Evolutionary conservation across 179 eudicot species (phyloP).

Genomic region (Heliamphora pulchella): DNA sequence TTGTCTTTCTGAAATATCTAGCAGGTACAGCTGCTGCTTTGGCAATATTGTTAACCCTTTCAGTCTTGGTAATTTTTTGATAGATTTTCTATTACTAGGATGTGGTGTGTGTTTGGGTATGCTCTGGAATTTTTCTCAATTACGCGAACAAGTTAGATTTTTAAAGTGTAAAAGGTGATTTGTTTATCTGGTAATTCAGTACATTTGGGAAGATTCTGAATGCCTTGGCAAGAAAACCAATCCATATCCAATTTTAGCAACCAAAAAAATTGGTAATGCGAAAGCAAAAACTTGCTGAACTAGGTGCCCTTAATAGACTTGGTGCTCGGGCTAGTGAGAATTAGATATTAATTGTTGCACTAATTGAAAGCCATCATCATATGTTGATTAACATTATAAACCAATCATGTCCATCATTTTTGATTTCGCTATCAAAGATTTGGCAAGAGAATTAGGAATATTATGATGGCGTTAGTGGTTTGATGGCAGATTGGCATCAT

Average conservation of each 20-base stretch:
- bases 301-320: background rate
- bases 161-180: background rate
- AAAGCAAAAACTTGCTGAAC: background rate
- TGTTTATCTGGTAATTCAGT: background rate
- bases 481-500: no score
- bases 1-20: no score
- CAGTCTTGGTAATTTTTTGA: no score
- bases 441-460: no score
- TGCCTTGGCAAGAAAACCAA: background rate
- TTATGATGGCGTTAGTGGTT: no score
- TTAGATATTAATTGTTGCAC: background rate
- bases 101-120: background rate
- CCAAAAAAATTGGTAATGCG: no score
- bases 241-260: no score
- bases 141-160: background rate
- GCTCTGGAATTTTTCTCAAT: background rate
- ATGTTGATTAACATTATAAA: background rate
- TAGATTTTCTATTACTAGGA: no score
- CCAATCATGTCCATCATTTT: background rate
- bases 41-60: no score
- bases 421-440: no score
- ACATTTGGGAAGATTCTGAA: background rate
- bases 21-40: no score
- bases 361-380: background rate
- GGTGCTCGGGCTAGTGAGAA: background rate